Base-by-base conservation (phyloP, 768 basidiomycete species). In the Pleurotus giganteus region DNA sequence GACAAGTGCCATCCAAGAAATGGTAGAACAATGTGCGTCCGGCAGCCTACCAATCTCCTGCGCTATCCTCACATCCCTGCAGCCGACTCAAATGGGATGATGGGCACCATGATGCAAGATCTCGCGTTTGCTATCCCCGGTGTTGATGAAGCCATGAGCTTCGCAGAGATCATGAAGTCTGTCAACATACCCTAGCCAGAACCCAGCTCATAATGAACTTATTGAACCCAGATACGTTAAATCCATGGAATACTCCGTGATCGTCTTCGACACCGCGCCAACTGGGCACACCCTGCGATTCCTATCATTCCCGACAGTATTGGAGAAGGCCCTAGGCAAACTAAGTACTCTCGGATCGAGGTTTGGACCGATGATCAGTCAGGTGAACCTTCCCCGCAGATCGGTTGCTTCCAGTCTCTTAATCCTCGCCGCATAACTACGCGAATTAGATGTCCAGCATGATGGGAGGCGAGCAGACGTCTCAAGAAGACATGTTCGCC, bases 71-170 rank as follows among this genome's bases (percentile, higher is more conserved):
- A 29, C 26, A 19, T 54, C 11, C 36, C 45, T 42, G 29, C 64
- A 93, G 90, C 91, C 56, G 91, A 92, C 68, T 83, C 86, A 61
- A 91, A 89, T 65, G 88, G 89, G 9, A 94, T 96, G 78, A 98
- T 98, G 96, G 94, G 94, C 43, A 86, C 89, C 58, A 98, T 99
- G 94, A 97, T 99, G 93, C 97, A 99, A 70, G 97, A 99, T 73
- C 81, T 99, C 41, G 97, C 97, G 0, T 99, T 99, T 65, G 94
- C 97, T 2, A 98, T 99, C 55, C 97, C 97, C 0, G 97, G 97
- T 73, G 96, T 99, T 11, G 97, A 99, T 65, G 97, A 99, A 72
- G 97, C 97, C 3, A 98, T 99, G 97, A 94, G 94, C 59, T 99
- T 99, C 63, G 97, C 97, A 0, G 97, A 99, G 71, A 97, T 99